Evolutionary conservation across 192 early-diverging fungal species (phyloP).

Genomic region (Coemansia sp.): DNA sequence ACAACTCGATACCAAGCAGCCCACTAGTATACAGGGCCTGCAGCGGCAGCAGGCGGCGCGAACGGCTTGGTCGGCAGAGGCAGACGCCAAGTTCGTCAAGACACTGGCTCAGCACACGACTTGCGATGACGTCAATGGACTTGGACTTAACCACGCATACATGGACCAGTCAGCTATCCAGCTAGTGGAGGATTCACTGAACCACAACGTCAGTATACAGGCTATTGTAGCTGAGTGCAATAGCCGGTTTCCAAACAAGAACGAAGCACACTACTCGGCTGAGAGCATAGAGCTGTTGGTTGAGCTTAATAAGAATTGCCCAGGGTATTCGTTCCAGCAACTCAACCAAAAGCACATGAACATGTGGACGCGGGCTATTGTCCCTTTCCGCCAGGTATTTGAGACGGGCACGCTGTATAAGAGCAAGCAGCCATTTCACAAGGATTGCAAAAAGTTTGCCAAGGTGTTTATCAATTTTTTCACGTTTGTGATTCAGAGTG

Average conservation of each 20-base stretch:
- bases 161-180: conserved; percentile 25
- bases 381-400: conserved; percentile 24
- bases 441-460: conserved; percentile 40
- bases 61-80: conserved; percentile 8
- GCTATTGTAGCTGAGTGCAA: neutral
- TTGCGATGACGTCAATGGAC: conserved; percentile 17
- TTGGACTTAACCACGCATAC: conserved; percentile 19
- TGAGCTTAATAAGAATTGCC: conserved; percentile 13
- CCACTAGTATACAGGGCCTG: neutral
- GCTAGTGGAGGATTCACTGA: conserved; percentile 12
- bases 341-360: conserved; percentile 49
- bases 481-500: neutral
- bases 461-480: conserved; percentile 34
- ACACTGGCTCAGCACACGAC: conserved; percentile 21
- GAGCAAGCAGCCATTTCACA: conserved; percentile 32
- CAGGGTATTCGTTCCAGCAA: conserved; percentile 30
- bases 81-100: conserved; percentile 25
- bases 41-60: neutral
- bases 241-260: conserved; percentile 14
- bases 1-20: too few relatives aligned
- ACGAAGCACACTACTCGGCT: conserved; percentile 16
- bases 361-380: conserved; percentile 41
- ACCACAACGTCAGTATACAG: neutral
- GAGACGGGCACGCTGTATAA: conserved; percentile 23
- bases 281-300: conserved; percentile 21